Evolutionary conservation across 139 green algal genomes (phyloP), one percentile per base, ranked within the genome.

Genomic region (Choricystis sp.): DNA sequence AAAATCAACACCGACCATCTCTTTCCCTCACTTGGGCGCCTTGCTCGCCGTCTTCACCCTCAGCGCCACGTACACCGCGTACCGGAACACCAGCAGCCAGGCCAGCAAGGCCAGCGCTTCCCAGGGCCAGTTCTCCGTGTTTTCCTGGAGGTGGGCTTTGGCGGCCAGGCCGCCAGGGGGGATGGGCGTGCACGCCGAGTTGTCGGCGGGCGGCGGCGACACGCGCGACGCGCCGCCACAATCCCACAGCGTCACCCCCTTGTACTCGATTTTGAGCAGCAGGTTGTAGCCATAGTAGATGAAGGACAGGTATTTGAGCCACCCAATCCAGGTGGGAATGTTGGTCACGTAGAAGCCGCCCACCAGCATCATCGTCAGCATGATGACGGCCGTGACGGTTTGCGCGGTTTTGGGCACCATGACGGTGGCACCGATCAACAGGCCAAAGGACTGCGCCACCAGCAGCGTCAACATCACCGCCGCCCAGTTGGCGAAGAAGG

Each of bases 391-490:
- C 9, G 83, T 70, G 19, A 86, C 55, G 19, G 82, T 79, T 66
- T 89, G 82, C 0, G 81, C 82, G 0, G 49, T 79, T 64, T 86
- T 83, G 19, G 71, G 66, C 64, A 87, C 78, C 65, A 78, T 84
- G 58, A 86, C 71, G 2, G 75, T 78, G 9, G 77, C 78, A 5
- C 86, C 85, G 48, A 94, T 71, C 29, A 91, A 63, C 55, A 94
- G 73, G 2, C 85, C 85, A 29, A 81, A 24, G 25, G 56, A 74
- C 70, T 93, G 84, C 1, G 75, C 68, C 21, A 81, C 71, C 14
- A 87, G 69, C 69, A 85, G 71, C 19, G 68, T 56, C 26, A 90
- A 69, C 49, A 89, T 31, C 23, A 82, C 61, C 22, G 65, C 49
- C 24, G 64, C 63, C 67, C 73, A 89, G 66, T 82, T 77, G 40